Evolutionary conservation across 352 stramenopile species (phyloP).

Genomic region (Thraustotheca clavata): DNA sequence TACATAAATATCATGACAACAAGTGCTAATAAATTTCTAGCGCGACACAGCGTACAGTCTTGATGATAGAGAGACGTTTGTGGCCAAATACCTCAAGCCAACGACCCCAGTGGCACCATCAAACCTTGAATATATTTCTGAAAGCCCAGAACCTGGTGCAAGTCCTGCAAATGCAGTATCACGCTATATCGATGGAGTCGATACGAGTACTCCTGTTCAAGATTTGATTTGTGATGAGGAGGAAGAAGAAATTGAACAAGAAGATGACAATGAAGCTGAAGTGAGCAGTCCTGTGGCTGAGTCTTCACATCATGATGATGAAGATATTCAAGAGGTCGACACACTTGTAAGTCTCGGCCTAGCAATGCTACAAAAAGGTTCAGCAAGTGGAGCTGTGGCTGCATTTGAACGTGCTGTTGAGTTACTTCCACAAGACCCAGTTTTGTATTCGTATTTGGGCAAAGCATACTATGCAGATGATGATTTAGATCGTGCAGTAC

Average conservation of each 20-base stretch:
- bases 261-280: slow-evolving; percentile 48
- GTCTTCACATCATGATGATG: background rate
- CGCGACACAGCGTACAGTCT: slow-evolving; percentile 14
- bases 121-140: background rate
- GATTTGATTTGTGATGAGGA: slow-evolving; percentile 26
- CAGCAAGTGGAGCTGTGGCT: slow-evolving; percentile 60
- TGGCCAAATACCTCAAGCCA: slow-evolving; percentile 16
- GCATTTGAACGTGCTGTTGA: slow-evolving; percentile 77
- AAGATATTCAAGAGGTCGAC: slow-evolving; percentile 44
- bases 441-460: slow-evolving; percentile 70
- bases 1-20: slow-evolving; percentile 4
- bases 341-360: slow-evolving; percentile 72
- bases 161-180: slow-evolving; percentile 20
- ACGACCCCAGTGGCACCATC: background rate
- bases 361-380: slow-evolving; percentile 78
- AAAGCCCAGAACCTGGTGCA: slow-evolving; percentile 1
- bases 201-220: too few species aligned
- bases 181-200: too few species aligned
- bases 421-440: slow-evolving; percentile 60
- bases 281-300: slow-evolving; percentile 45
- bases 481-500: slow-evolving; percentile 67
- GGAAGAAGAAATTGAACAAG: background rate
- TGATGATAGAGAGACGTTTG: slow-evolving; percentile 19
- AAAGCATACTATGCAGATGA: slow-evolving; percentile 78
- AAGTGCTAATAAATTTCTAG: too few species aligned